phyloP scores from a whole-genome alignment of 768 basidiomycete species.

The Naganishia antarctica region DNA sequence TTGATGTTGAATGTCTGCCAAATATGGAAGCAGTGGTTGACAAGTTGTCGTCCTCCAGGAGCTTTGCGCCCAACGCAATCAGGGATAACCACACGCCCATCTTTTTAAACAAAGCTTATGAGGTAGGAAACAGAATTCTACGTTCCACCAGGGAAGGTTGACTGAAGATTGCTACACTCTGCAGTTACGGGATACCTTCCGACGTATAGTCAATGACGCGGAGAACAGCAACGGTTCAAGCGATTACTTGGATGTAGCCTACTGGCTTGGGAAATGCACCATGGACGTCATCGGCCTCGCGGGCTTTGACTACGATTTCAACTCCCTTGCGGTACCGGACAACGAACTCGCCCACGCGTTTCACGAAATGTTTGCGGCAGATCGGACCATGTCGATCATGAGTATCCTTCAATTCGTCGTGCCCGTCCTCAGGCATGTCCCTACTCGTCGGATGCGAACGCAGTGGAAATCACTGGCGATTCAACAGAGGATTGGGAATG shows the following conservation, averaged over 20 bases:
- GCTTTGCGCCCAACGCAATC: slow-evolving; percentile 56
- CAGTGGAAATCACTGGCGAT: slow-evolving; percentile 11
- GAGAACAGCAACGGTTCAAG: slow-evolving; percentile 28
- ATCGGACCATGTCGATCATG: slow-evolving; percentile 36
- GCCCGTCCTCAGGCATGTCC: background rate
- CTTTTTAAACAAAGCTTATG: slow-evolving; percentile 59
- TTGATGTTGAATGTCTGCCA: background rate
- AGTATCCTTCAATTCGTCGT: slow-evolving; percentile 50
- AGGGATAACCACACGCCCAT: slow-evolving; percentile 55
- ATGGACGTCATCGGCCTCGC: slow-evolving; percentile 75
- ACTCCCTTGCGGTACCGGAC: slow-evolving; percentile 75
- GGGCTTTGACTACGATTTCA: slow-evolving; percentile 71
- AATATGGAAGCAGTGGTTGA: slow-evolving; percentile 29
- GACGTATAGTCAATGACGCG: slow-evolving; percentile 19
- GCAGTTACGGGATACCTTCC: slow-evolving; percentile 6
- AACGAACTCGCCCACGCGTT: slow-evolving; percentile 77
- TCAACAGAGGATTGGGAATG: slow-evolving; percentile 41
- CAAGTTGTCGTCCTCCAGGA: slow-evolving; percentile 51
- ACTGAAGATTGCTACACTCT: no score
- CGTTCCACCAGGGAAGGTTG: no score
- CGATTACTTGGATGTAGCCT: slow-evolving; percentile 56
- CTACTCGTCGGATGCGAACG: slow-evolving; percentile 15
- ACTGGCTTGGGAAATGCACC: slow-evolving; percentile 64
- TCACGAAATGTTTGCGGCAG: slow-evolving; percentile 38
- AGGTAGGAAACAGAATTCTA: no score